A percentile compares a stretch with the other conserved stretches of the same genome.
Evolutionary conservation across 805 yeast genomes (phyloP).

Genomic region (Huiozyma naganishii): DNA sequence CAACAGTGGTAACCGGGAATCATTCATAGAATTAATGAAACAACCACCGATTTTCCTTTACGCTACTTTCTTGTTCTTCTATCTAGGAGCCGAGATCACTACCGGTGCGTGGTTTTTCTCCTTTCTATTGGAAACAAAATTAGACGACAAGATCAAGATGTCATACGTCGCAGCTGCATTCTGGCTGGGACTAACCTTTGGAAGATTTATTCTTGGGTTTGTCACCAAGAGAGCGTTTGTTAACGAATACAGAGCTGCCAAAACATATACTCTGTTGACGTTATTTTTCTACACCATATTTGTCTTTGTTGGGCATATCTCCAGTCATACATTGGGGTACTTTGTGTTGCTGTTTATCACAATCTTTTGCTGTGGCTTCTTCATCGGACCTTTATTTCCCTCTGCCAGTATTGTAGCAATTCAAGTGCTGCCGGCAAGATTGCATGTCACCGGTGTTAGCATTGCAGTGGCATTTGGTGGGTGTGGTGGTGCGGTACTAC

Average conservation of each 20-base stretch:
- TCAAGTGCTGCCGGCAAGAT: slow-evolving; percentile 46
- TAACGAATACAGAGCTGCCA: slow-evolving; percentile 34
- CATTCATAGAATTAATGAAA: slow-evolving; percentile 12
- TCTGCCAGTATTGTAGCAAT: slow-evolving; percentile 58
- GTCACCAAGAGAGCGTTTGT: slow-evolving; percentile 38
- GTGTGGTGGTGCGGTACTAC: slow-evolving; percentile 69
- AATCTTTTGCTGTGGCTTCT: slow-evolving; percentile 42
- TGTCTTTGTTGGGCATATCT: slow-evolving; percentile 13
- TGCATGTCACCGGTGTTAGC: slow-evolving; percentile 61
- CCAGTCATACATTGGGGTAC: slow-evolving; percentile 10
- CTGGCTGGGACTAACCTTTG: slow-evolving; percentile 62
- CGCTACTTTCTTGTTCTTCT: slow-evolving; percentile 45
- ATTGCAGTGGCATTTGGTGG: slow-evolving; percentile 73
- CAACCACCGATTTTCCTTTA: slow-evolving; percentile 35
- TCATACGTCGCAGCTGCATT: slow-evolving; percentile 61
- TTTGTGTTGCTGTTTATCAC: slow-evolving; percentile 13
- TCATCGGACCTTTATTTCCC: slow-evolving; percentile 65
- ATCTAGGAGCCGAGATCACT: slow-evolving; percentile 61
- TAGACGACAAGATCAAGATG: slow-evolving; percentile 35
- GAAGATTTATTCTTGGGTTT: slow-evolving; percentile 49
- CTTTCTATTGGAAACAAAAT: slow-evolving; percentile 44
- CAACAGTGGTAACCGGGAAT: slow-evolving; percentile 2
- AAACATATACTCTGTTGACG: slow-evolving; percentile 26
- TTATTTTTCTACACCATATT: slow-evolving; percentile 28
- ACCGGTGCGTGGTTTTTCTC: slow-evolving; percentile 66